Conservation (phyloP, 2,329 filamentous ascomycete species). For the Calonectria pauciramosa region DNA sequence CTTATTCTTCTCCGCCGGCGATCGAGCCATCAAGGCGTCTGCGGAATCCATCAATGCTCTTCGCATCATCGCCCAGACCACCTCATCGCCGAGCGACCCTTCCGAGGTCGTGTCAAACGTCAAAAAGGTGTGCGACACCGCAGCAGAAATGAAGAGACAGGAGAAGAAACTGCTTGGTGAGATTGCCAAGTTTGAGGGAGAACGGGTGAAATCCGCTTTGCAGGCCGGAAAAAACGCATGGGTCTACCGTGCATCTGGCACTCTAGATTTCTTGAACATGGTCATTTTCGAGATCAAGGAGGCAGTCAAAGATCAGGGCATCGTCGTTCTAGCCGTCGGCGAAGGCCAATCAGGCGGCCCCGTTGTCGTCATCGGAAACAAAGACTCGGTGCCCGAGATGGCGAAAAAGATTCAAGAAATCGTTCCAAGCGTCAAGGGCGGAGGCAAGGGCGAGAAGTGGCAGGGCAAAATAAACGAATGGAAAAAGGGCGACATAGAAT, state of each 20-base stretch:
- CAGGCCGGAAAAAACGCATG: slow-evolving; percentile 36
- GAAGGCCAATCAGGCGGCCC: slow-evolving; percentile 43
- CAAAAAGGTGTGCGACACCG: slow-evolving; percentile 28
- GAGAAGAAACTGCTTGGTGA: slow-evolving; percentile 48
- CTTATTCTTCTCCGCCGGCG: slow-evolving; percentile 46
- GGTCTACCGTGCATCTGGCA: slow-evolving; percentile 43
- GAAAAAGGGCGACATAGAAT: slow-evolving; percentile 40
- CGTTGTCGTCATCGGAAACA: slow-evolving; percentile 43
- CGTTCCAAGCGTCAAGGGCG: slow-evolving; percentile 42
- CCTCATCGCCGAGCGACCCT: slow-evolving; percentile 41
- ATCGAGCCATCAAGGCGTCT: slow-evolving; percentile 44
- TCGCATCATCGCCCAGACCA: slow-evolving; percentile 40
- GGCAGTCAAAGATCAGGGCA: slow-evolving; percentile 23
- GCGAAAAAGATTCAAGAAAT: slow-evolving; percentile 32
- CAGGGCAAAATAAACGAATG: slow-evolving; percentile 49
- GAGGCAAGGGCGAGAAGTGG: slow-evolving; percentile 48
- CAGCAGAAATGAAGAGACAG: slow-evolving; percentile 37
- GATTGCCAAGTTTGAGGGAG: slow-evolving; percentile 46
- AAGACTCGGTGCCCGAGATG: slow-evolving; percentile 35
- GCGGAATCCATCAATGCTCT: slow-evolving; percentile 41
- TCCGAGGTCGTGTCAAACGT: slow-evolving; percentile 38
- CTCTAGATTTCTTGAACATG: slow-evolving; percentile 49
- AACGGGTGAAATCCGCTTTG: slow-evolving; percentile 35
- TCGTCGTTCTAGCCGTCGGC: slow-evolving; percentile 44
- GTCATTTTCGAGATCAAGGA: slow-evolving; percentile 44